Evolutionary conservation across 768 basidiomycete species (phyloP).

Genomic region (Russula dissimulans): DNA sequence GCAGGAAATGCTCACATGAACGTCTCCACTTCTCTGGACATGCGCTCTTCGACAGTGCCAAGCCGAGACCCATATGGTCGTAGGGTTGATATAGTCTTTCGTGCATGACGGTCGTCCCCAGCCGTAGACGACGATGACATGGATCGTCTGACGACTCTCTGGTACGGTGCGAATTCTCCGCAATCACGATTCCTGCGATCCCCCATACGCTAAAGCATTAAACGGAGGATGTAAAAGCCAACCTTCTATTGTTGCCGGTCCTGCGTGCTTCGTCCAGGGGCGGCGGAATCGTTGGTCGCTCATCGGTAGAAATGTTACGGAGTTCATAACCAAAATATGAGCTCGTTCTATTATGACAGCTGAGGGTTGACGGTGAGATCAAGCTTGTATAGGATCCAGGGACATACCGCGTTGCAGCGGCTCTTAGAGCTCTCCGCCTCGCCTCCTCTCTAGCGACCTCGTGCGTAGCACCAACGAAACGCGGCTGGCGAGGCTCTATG

Average conservation of each 20-base stretch:
- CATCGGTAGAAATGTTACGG: not conserved
- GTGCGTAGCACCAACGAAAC: not conserved
- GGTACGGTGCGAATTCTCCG: not conserved
- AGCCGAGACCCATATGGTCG: not conserved
- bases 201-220: not conserved
- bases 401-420: constrained; percentile 11
- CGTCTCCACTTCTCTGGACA: constrained; percentile 9
- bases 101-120: not conserved
- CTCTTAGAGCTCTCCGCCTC: constrained; percentile 10
- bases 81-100: not conserved
- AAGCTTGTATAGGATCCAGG: not conserved
- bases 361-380: not conserved
- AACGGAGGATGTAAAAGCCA: not conserved
- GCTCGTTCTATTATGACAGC: not conserved
- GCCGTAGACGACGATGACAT: not conserved
- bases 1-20: not conserved
- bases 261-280: not conserved
- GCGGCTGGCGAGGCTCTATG: constrained; percentile 1
- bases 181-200: not conserved
- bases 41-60: constrained; percentile 4
- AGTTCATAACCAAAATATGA: not conserved
- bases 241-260: constrained; percentile 1
- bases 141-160: not conserved
- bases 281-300: not conserved
- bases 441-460: constrained; percentile 15